Base-by-base conservation (phyloP, 2,329 filamentous ascomycete species). In the Epichloe sibirici region DNA sequence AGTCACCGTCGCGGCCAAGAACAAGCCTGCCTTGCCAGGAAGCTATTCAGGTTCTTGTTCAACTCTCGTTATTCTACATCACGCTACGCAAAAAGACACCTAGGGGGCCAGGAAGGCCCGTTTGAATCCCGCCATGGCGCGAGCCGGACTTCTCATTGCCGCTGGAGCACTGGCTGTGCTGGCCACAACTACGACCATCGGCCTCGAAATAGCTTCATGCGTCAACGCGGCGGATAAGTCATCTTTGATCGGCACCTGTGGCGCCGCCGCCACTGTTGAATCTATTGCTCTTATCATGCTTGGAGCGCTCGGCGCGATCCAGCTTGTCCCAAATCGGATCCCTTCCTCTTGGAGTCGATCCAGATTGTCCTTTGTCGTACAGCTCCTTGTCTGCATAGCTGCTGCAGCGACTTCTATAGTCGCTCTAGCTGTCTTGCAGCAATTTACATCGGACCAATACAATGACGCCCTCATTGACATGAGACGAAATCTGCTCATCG, bases 401-500 rank as follows among this genome's bases (percentile, higher is more conserved):
- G 73, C 76, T 9, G 69, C 74, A 21, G 69, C 67, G 3, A 61
- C 73, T 4, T 77, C 75, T 17, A 65, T 74, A 13, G 66, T 66
- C 3, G 67, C 71, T 46, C 62, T 80, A 49, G 66, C 72, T 25
- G 65, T 69, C 65, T 48, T 67, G 60, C 34, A 61, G 60, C 60
- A 63, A 49, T 58, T 37, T 59, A 61, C 58, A 61, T 48, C 56
- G 25, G 48, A 49, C 31, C 40, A 25, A 28, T 12, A 34, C 23
- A 39, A 45, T 23, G 39, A 47, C 4, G 40, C 45, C 38, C 23
- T 31, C 15, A 35, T 17, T 23, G 56, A 58, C 7, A 48, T 56
- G 21, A 60, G 58, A 48, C 50, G 62, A 62, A 54, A 51, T 42
- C 70, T 76, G 46, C 59, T 79, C 38, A 62, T 72, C 13, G 76